Percentiles rank a stretch among this genome's conserved stretches.
phyloP scores from a whole-genome alignment of 306 rosid species.

The Prunus mira region DNA sequence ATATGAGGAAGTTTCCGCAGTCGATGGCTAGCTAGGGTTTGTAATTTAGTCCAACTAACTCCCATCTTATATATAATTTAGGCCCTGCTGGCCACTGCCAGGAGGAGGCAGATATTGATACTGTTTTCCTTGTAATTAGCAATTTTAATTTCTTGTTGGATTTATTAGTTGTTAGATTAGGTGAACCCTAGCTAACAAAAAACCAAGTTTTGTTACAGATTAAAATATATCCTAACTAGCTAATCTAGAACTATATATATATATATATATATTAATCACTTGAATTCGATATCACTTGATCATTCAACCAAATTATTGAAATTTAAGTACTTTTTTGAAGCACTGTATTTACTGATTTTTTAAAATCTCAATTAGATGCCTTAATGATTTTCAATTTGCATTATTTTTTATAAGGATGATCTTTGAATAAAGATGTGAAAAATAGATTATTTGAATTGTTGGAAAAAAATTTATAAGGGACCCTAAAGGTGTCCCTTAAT shows the following conservation, averaged over 20 bases:
- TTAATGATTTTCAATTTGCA: too few species aligned
- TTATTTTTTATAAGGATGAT: too few species aligned
- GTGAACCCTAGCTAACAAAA: slow-evolving; percentile 4
- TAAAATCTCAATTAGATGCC: too few species aligned
- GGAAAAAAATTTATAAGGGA: too few species aligned
- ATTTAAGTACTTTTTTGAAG: too few species aligned
- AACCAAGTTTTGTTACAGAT: not conserved
- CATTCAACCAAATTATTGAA: too few species aligned
- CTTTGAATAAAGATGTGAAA: too few species aligned
- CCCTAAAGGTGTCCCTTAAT: too few species aligned
- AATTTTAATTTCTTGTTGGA: slow-evolving; percentile 6
- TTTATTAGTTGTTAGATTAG: slow-evolving; percentile 21
- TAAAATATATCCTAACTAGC: not conserved
- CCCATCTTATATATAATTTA: not conserved
- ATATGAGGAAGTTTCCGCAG: not conserved
- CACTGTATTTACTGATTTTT: rapidly evolving
- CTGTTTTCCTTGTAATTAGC: slow-evolving; percentile 10
- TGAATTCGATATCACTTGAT: too few species aligned
- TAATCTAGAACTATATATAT: not conserved
- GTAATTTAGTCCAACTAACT: slow-evolving; percentile 9
- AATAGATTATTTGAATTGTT: too few species aligned
- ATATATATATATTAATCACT: not conserved
- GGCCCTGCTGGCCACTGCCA: not conserved
- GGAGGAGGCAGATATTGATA: not conserved
- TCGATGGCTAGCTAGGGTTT: not conserved